A percentile compares a stretch with the other conserved stretches of the same genome.
Conservation (phyloP, 768 basidiomycete genomes). For the Phaffia tasmanica region DNA sequence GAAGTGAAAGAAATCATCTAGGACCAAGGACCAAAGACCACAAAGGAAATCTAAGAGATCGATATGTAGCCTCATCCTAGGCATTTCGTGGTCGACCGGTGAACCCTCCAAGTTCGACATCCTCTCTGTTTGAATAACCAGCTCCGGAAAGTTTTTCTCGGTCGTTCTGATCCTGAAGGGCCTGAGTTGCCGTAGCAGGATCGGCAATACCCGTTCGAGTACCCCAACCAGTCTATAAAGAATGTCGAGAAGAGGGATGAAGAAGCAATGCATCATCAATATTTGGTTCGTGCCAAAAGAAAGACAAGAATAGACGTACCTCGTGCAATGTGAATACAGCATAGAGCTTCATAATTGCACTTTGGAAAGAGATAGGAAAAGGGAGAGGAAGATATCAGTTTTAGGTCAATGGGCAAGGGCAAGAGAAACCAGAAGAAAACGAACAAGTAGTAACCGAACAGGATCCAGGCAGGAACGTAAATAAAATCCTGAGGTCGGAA, state of each 20-base stretch:
- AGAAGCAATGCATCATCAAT: neutral
- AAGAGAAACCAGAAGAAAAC: slow-evolving; percentile 15
- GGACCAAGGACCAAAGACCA: neutral
- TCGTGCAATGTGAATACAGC: slow-evolving; percentile 82
- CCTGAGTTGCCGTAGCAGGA: slow-evolving; percentile 31
- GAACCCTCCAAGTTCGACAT: slow-evolving; percentile 34
- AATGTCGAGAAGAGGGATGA: slow-evolving; percentile 1
- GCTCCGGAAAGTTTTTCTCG: slow-evolving; percentile 32
- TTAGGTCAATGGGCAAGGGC: neutral
- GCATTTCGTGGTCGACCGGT: slow-evolving; percentile 14
- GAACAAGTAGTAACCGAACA: slow-evolving; percentile 82
- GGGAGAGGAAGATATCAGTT: neutral
- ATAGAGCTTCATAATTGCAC: slow-evolving; percentile 83
- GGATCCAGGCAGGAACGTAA: slow-evolving; percentile 72
- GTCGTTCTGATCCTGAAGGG: slow-evolving; percentile 9
- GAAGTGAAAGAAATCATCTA: neutral
- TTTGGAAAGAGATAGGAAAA: slow-evolving; percentile 25
- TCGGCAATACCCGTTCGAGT: slow-evolving; percentile 90
- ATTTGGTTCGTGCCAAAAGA: neutral
- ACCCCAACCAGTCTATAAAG: slow-evolving; percentile 71
- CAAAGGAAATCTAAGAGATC: neutral
- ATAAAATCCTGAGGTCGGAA: slow-evolving; percentile 61
- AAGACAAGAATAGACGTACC: slow-evolving; percentile 41
- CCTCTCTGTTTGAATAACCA: slow-evolving; percentile 28
- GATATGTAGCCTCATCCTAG: neutral